Percentiles rank a stretch among this genome's conserved stretches.
Conservation (phyloP, 75 land plant species). For the Cryptomeria japonica region DNA sequence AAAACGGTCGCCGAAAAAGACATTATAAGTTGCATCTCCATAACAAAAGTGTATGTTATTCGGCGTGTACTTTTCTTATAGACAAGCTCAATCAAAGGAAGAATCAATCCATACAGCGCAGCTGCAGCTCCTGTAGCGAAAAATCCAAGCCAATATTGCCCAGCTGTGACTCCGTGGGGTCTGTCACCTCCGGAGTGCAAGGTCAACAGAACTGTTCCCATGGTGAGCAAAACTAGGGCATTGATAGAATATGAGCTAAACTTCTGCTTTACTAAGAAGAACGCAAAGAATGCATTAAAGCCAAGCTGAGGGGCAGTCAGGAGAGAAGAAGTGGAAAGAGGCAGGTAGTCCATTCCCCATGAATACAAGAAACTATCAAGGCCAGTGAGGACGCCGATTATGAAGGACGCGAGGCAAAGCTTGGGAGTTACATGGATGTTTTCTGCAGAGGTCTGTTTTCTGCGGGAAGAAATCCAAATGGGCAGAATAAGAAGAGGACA, state of each 20-base stretch:
- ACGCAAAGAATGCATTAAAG: too few relatives aligned
- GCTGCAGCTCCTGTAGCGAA: neutral
- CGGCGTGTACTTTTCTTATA: slow-evolving; percentile 20
- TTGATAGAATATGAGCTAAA: too few relatives aligned
- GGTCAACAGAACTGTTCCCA: too few relatives aligned
- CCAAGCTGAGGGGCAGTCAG: slow-evolving; percentile 5
- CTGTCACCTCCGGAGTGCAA: too few relatives aligned
- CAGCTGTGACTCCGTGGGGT: neutral
- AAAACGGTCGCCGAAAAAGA: too few relatives aligned
- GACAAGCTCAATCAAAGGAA: slow-evolving; percentile 20
- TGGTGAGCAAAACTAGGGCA: too few relatives aligned
- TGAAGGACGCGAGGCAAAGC: neutral
- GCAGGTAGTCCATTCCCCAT: slow-evolving; percentile 21
- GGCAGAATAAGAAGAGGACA: slow-evolving; percentile 21
- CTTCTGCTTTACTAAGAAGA: too few relatives aligned
- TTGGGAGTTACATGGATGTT: neutral
- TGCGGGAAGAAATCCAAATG: slow-evolving; percentile 4
- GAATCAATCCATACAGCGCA: slow-evolving; percentile 15
- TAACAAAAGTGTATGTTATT: slow-evolving; percentile 22
- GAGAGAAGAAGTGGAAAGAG: slow-evolving; percentile 32
- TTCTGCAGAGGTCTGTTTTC: slow-evolving; percentile 34
- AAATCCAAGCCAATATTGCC: slow-evolving; percentile 22
- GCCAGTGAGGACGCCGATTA: slow-evolving; percentile 20
- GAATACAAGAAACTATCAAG: slow-evolving; percentile 25
- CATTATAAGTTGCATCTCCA: too few relatives aligned